A percentile compares a stretch with the other conserved stretches of the same genome.
phyloP scores from a whole-genome alignment of 805 yeast species.

The Yamadazyma sp. region DNA sequence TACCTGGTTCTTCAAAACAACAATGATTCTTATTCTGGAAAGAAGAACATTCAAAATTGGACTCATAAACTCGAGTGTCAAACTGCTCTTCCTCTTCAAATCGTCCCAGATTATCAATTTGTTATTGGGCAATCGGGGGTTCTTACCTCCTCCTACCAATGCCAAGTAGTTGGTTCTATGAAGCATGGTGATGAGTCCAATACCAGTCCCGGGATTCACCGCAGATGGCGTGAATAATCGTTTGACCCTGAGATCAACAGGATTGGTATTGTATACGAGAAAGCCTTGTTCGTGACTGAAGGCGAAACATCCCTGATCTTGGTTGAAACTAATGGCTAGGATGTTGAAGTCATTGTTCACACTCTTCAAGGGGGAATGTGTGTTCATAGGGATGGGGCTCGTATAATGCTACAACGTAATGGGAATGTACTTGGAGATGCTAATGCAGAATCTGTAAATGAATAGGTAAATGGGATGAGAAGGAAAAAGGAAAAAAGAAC shows the following conservation, averaged over 20 bases:
- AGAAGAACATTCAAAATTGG: slow-evolving; percentile 73
- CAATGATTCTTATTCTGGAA: slow-evolving; percentile 74
- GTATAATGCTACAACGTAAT: background rate
- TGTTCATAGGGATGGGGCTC: slow-evolving; percentile 17
- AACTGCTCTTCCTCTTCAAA: slow-evolving; percentile 68
- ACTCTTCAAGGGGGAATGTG: slow-evolving; percentile 19
- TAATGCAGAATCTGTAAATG: no score
- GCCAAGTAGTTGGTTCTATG: slow-evolving; percentile 90
- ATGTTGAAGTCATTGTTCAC: slow-evolving; percentile 18
- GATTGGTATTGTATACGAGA: slow-evolving; percentile 82
- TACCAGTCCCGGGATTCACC: slow-evolving; percentile 47
- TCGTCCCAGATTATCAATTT: slow-evolving; percentile 93
- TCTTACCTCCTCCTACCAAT: slow-evolving; percentile 83
- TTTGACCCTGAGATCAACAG: slow-evolving; percentile 72
- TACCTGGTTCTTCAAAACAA: slow-evolving; percentile 65
- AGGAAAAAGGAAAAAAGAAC: no score
- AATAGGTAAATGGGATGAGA: no score
- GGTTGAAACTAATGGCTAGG: slow-evolving; percentile 72
- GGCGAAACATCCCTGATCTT: slow-evolving; percentile 88
- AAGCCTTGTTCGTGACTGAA: slow-evolving; percentile 80
- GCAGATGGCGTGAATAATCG: slow-evolving; percentile 42
- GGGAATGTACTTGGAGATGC: slow-evolving; percentile 1
- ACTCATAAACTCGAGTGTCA: slow-evolving; percentile 71
- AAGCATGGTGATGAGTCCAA: slow-evolving; percentile 78
- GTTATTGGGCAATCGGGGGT: slow-evolving; percentile 75